phyloP scores from a whole-genome alignment of 2,329 filamentous ascomycete species.

The Aspergillus ochraceoroseus region DNA sequence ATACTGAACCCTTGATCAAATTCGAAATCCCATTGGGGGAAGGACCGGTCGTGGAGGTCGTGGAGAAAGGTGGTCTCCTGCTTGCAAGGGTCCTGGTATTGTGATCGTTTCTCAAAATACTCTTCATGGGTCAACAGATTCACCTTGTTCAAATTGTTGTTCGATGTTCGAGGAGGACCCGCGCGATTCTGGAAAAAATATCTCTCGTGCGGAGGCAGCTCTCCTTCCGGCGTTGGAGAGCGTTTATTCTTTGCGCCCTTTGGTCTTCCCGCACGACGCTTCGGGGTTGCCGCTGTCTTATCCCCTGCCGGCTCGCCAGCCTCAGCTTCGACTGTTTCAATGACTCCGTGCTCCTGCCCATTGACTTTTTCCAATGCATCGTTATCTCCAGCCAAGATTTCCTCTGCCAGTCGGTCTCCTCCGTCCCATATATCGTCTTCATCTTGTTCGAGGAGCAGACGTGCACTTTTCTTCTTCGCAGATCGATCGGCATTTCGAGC shows the following conservation, averaged over 20 bases:
- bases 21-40: slow-evolving; percentile 90
- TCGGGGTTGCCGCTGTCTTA: slow-evolving; percentile 47
- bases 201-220: slow-evolving; percentile 80
- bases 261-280: slow-evolving; percentile 53
- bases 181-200: slow-evolving; percentile 92
- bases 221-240: slow-evolving; percentile 72
- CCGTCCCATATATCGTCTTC: slow-evolving; percentile 61
- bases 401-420: slow-evolving; percentile 61
- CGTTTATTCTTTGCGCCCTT: slow-evolving; percentile 56
- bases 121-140: slow-evolving; percentile 83
- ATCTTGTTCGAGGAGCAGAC: slow-evolving; percentile 68
- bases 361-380: slow-evolving; percentile 26
- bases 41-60: slow-evolving; percentile 71
- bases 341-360: slow-evolving; percentile 23
- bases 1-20: slow-evolving; percentile 79
- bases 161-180: slow-evolving; percentile 75
- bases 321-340: slow-evolving; percentile 32
- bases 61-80: slow-evolving; percentile 67
- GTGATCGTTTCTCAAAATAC: slow-evolving; percentile 68
- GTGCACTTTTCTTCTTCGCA: slow-evolving; percentile 77
- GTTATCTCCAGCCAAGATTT: slow-evolving; percentile 56
- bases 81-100: slow-evolving; percentile 63
- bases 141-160: slow-evolving; percentile 72
- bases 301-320: slow-evolving; percentile 41
- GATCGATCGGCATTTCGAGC: slow-evolving; percentile 74